Conservation (phyloP, 176 grass and related monocot genomes). For the Carex parvula region DNA sequence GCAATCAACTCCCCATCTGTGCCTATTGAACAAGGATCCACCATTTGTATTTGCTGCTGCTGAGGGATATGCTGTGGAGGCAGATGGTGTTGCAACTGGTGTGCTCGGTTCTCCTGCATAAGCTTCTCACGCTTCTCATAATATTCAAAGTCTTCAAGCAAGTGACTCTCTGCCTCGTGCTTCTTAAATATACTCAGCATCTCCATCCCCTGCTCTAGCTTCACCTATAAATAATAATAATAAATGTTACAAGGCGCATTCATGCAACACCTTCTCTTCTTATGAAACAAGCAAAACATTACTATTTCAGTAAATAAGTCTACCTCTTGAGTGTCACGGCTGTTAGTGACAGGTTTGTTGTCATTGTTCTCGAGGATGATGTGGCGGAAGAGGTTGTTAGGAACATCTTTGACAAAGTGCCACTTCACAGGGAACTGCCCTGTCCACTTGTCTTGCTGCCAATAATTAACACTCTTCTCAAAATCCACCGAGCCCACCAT, state of each 20-base stretch:
- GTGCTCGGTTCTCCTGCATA: conserved; percentile 75
- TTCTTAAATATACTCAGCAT: conserved; percentile 82
- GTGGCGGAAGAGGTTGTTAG: conserved; percentile 64
- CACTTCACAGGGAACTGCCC: conserved; percentile 90
- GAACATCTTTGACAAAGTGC: conserved; percentile 85
- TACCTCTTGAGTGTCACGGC: conserved; percentile 85
- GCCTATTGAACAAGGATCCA: background rate
- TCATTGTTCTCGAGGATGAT: conserved; percentile 86
- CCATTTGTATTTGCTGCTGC: conserved; percentile 17
- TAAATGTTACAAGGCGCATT: too few relatives aligned
- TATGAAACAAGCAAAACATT: too few relatives aligned
- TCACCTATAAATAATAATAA: conserved; percentile 43
- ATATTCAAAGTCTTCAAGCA: conserved; percentile 80
- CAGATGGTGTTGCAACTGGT: conserved; percentile 50
- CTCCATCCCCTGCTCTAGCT: conserved; percentile 78
- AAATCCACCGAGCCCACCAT: conserved; percentile 87
- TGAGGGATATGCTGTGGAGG: conserved; percentile 16
- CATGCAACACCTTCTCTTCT: too few relatives aligned
- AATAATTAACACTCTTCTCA: conserved; percentile 75
- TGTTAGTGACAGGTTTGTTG: conserved; percentile 83
- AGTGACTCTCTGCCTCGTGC: conserved; percentile 57
- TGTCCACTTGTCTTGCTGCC: conserved; percentile 91
- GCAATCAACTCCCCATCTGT: conserved; percentile 32
- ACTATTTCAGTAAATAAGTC: too few relatives aligned
- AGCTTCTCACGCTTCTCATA: conserved; percentile 89